Evolutionary conservation across 139 green algal species (phyloP), one percentile per base, ranked within the genome.

Genomic region (Ostreobium quekettii): DNA sequence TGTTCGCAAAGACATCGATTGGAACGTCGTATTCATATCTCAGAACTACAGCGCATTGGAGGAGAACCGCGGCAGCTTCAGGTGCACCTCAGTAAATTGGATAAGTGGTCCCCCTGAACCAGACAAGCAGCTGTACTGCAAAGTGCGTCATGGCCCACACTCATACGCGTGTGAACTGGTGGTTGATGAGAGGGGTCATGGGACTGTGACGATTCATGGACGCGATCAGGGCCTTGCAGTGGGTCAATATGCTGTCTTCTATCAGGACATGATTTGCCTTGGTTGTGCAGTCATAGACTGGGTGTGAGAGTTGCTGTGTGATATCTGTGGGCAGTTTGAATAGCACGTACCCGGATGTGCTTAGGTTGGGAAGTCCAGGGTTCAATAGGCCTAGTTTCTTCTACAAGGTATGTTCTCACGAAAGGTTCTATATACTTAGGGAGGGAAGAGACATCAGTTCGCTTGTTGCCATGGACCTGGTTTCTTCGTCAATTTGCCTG

Each of bases 171-270:
- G 86, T 63, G 28, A 4, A 0, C 39, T 93, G 48, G 19, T 19
- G 6, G 53, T 80, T 1, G 56, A 49, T 22, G 8, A 5, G 22
- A 28, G 36, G 35, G 30, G 58, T 11, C 36, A 47, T 15, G 73
- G 63, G 8, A 62, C 46, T 31, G 80, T 96, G 8, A 38, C 56
- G 36, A 70, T 95, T 61, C 74, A 82, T 24, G 74, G 79, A 19
- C 77, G 87, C 66, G 93, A 98, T 67, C 93, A 98, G 76, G 93
- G 93, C 1, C 75, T 98, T 46, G 93, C 93, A 6, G 70, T 87
- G 8, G 93, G 93, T 46, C 93, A 98, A 80, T 97, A 90, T 74
- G 90, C 87, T 0, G 93, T 96, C n/a, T 91, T 98, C 24, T 98
- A 98, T 65, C 80, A 90, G 47, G 76, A 77, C 0, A 79, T 76